Evolutionary conservation across 176 grass and related monocot species (phyloP).

Genomic region (Lolium perenne): DNA sequence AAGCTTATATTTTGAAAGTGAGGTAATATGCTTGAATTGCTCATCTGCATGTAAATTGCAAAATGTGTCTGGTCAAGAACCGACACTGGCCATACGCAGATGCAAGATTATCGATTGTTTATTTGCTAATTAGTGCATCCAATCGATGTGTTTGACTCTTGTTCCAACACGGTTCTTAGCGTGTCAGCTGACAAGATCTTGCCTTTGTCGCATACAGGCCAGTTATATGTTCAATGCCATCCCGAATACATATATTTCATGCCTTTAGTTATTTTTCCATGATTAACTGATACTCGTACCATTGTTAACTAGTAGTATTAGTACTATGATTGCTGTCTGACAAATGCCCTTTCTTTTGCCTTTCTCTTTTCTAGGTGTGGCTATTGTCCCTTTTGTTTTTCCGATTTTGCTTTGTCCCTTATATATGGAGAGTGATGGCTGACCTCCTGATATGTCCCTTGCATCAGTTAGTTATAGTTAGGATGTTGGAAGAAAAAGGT

Average conservation of each 20-base stretch:
- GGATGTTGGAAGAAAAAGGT: neutral
- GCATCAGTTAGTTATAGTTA: conserved; percentile 1
- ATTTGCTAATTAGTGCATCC: neutral
- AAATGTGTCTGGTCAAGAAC: neutral
- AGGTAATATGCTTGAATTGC: too few relatives aligned
- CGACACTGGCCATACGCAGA: neutral
- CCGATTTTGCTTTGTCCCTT: conserved; percentile 34
- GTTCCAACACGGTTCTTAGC: too few relatives aligned
- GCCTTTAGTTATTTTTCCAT: neutral
- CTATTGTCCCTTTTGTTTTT: conserved; percentile 22
- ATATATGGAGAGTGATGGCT: conserved; percentile 48
- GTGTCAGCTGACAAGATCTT: neutral
- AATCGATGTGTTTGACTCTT: neutral
- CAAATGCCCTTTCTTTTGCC: conserved; percentile 23
- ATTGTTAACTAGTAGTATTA: neutral
- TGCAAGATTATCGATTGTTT: neutral
- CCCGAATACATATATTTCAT: neutral
- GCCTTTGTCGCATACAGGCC: neutral
- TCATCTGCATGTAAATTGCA: neutral
- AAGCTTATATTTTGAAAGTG: too few relatives aligned
- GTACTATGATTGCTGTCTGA: neutral
- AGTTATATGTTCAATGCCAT: neutral
- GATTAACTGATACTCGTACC: too few relatives aligned
- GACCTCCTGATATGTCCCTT: conserved; percentile 24
- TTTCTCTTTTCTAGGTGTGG: conserved; percentile 16